phyloP scores from a whole-genome alignment of 371 early-diverging fungal genomes.

The Batrachochytrium dendrobatidis region DNA sequence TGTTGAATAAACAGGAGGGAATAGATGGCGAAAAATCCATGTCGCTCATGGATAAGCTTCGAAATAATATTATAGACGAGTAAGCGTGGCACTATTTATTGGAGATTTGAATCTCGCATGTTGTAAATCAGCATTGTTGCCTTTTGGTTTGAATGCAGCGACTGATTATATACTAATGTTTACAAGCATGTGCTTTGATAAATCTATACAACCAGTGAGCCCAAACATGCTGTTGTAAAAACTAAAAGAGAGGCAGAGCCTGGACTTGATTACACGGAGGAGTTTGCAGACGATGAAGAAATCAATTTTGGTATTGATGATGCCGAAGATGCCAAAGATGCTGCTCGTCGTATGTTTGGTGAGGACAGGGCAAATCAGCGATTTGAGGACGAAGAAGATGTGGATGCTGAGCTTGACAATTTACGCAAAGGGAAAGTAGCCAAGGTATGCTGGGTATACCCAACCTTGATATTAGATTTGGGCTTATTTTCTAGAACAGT shows the following conservation, averaged over 20 bases:
- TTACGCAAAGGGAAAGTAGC: background rate
- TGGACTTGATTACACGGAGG: constrained; percentile 59
- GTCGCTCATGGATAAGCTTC: background rate
- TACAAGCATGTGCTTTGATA: no score
- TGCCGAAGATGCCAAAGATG: constrained; percentile 38
- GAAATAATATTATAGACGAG: background rate
- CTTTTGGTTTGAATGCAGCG: no score
- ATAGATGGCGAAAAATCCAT: background rate
- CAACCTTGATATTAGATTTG: background rate
- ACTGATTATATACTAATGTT: no score
- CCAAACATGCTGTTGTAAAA: no score
- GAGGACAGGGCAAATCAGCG: constrained; percentile 11
- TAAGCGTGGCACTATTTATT: background rate
- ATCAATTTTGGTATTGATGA: constrained; percentile 39
- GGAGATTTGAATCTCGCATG: no score
- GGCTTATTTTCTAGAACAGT: background rate
- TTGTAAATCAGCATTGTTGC: no score
- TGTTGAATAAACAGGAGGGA: background rate
- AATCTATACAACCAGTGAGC: no score
- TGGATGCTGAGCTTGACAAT: constrained; percentile 36
- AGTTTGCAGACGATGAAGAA: constrained; percentile 76
- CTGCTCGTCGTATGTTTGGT: constrained; percentile 27
- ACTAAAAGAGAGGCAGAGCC: constrained; percentile 53
- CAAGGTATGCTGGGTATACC: constrained; percentile 8
- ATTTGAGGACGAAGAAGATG: constrained; percentile 26